These are phyloP conservation scores for Ramularia endophylla DNA, from an alignment of 2,329 filamentous ascomycete genomes.

Conservation along the genomic window DNA sequence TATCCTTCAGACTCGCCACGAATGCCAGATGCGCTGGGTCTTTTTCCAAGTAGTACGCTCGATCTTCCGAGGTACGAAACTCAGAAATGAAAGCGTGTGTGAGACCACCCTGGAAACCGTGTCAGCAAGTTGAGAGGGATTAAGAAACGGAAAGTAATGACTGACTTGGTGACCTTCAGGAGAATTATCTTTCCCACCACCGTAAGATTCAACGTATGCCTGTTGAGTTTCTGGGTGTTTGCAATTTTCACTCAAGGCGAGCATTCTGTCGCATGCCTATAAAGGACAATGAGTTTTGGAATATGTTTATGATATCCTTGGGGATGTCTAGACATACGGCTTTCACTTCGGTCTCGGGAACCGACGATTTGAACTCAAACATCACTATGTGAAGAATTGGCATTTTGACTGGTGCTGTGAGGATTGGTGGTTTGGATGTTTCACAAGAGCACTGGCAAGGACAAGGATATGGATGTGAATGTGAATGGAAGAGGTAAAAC, in stretches of 20 bases:
- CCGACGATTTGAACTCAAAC: slow-evolving; percentile 56
- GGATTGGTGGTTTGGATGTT: no score
- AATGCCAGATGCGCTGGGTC: slow-evolving; percentile 61
- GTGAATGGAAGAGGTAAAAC: no score
- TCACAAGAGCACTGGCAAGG: no score
- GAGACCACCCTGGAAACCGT: slow-evolving; percentile 45
- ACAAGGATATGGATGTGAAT: no score
- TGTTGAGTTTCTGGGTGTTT: slow-evolving; percentile 53
- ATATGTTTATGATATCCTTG: no score
- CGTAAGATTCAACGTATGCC: slow-evolving; percentile 55
- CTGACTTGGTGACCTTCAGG: slow-evolving; percentile 55
- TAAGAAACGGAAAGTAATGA: background rate
- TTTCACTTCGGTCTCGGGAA: slow-evolving; percentile 46
- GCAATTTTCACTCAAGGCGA: slow-evolving; percentile 53
- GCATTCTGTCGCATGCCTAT: slow-evolving; percentile 53
- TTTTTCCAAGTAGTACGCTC: slow-evolving; percentile 60
- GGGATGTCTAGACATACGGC: slow-evolving; percentile 43
- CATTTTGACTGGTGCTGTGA: slow-evolving; percentile 44
- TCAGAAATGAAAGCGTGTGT: slow-evolving; percentile 65
- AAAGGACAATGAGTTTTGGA: no score
- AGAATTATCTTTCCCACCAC: slow-evolving; percentile 58
- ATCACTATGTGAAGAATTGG: slow-evolving; percentile 62
- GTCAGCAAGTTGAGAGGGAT: background rate
- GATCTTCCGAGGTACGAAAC: slow-evolving; percentile 58
- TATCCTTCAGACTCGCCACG: slow-evolving; percentile 42